Percentiles rank a stretch among this genome's conserved stretches.
These are phyloP conservation scores for Cornus controversa DNA, from an alignment of 148 eudicot genomes.

Conservation along the genomic window DNA sequence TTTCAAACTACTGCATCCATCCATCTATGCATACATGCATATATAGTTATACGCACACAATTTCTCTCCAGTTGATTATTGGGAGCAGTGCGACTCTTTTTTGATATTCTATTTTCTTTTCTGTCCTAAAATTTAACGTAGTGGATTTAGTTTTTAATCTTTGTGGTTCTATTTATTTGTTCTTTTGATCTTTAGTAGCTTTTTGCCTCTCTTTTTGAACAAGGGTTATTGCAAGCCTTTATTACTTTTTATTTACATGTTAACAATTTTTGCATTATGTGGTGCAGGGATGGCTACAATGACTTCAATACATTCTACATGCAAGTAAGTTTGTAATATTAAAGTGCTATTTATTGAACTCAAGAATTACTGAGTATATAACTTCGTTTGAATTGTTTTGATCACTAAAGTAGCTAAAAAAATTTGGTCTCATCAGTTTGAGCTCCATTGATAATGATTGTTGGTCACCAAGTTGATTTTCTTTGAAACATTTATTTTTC, in stretches of 20 bases:
- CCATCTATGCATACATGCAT: too few species aligned
- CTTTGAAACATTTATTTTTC: neutral
- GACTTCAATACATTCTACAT: conserved; percentile 98
- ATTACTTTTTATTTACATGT: neutral
- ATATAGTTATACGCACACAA: too few species aligned
- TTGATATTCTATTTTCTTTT: conserved; percentile 1
- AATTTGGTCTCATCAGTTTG: neutral
- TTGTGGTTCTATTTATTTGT: neutral
- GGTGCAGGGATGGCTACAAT: conserved; percentile 96
- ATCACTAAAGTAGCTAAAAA: too few species aligned
- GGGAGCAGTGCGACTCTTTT: neutral
- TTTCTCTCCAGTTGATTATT: neutral
- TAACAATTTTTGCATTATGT: conserved; percentile 20
- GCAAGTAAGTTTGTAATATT: conserved; percentile 69
- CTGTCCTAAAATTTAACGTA: neutral
- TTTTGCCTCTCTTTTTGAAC: neutral
- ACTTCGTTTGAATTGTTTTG: too few species aligned
- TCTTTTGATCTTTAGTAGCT: neutral
- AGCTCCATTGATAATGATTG: neutral
- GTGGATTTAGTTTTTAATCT: neutral
- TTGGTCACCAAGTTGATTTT: neutral
- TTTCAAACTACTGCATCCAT: too few species aligned
- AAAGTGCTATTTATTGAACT: neutral
- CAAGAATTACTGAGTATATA: neutral
- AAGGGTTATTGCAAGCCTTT: neutral